These are phyloP conservation scores for Leishmania major DNA, from an alignment of 208 protist species.

Conservation along the genomic window DNA sequence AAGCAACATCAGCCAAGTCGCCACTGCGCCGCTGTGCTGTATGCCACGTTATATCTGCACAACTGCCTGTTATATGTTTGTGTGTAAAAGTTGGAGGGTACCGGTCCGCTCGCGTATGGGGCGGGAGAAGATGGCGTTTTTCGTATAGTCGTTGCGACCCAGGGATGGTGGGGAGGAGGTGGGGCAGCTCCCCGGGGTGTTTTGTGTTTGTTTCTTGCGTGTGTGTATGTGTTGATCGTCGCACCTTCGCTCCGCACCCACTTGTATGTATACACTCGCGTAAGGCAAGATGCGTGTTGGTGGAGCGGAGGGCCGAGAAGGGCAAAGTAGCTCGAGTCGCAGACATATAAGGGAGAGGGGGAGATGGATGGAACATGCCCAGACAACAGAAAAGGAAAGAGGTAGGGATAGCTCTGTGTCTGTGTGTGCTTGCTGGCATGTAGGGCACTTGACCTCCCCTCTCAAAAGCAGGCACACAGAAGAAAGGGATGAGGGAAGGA, in stretches of 20 bases:
- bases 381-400: not conserved
- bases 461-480: not conserved
- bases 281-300: not conserved
- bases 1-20: not conserved
- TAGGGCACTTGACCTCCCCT: not conserved
- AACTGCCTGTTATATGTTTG: not conserved
- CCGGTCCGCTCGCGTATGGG: not conserved
- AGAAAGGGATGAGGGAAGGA: not conserved
- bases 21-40: not conserved
- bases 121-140: not conserved
- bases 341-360: not conserved
- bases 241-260: not conserved
- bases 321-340: not conserved
- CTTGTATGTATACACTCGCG: not conserved
- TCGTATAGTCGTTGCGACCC: not conserved
- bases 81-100: not conserved
- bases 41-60: not conserved
- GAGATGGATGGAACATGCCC: not conserved
- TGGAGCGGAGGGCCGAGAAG: not conserved
- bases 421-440: not conserved
- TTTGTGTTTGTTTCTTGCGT: not conserved
- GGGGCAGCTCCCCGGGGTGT: not conserved
- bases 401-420: not conserved
- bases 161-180: not conserved
- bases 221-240: not conserved